Evolutionary conservation across 176 grass and related monocot species (phyloP).

Genomic region (Cenchrus purpureus): DNA sequence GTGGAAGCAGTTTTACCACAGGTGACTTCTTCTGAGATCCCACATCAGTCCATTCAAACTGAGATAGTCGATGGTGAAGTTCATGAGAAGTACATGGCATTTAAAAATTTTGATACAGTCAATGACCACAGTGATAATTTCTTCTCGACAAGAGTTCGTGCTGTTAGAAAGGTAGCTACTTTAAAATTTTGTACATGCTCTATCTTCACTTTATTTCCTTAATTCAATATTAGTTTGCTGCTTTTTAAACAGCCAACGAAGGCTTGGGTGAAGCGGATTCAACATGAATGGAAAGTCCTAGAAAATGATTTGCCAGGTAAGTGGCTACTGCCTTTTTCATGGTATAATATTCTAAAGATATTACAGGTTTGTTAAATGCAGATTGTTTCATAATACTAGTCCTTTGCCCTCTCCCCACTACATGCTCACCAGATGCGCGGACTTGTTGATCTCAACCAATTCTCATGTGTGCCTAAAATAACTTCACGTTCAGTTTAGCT

Average conservation of each 20-base stretch:
- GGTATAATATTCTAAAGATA: slow-evolving; percentile 4
- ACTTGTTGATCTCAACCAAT: slow-evolving; percentile 9
- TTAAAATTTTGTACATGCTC: slow-evolving; percentile 10
- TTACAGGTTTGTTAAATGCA: slow-evolving; percentile 9
- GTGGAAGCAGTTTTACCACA: slow-evolving; percentile 43
- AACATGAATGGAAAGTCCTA: slow-evolving; percentile 83
- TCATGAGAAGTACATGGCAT: slow-evolving; percentile 61
- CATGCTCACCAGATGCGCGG: neutral
- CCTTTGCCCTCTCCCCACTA: slow-evolving; percentile 4
- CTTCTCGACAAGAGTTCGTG: slow-evolving; percentile 38
- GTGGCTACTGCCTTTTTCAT: neutral
- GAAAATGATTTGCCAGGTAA: slow-evolving; percentile 84
- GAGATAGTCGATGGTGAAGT: slow-evolving; percentile 46
- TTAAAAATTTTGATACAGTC: slow-evolving; percentile 83
- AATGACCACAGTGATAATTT: slow-evolving; percentile 58
- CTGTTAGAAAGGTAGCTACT: slow-evolving; percentile 54
- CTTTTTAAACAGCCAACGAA: slow-evolving; percentile 60
- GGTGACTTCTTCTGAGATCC: slow-evolving; percentile 22
- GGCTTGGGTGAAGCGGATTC: slow-evolving; percentile 71
- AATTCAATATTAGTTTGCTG: slow-evolving; percentile 12
- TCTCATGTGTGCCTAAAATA: slow-evolving; percentile 17
- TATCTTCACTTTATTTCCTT: slow-evolving; percentile 24
- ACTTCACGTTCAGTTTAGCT: neutral
- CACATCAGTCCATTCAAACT: slow-evolving; percentile 31
- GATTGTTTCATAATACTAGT: slow-evolving; percentile 6